Percentiles rank a stretch among this genome's conserved stretches.
Conservation (phyloP, 768 basidiomycete species). For the Suillus cothurnatus region DNA sequence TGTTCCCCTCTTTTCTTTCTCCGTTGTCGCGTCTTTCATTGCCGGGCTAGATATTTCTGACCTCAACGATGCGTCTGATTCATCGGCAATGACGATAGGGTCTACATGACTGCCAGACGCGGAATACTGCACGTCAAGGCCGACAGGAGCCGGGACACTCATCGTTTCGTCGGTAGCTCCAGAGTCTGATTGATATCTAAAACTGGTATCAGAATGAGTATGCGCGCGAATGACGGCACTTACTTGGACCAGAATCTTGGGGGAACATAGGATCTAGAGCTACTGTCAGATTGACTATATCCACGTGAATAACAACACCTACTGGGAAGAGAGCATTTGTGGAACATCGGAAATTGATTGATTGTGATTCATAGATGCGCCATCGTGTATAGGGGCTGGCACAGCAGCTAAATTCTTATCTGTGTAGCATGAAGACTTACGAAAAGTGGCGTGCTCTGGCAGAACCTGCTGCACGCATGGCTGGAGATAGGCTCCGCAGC, state of each 20-base stretch:
- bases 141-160: background rate
- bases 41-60: background rate
- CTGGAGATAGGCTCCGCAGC: background rate
- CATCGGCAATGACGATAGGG: background rate
- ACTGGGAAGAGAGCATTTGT: background rate
- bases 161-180: background rate
- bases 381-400: background rate
- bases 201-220: background rate
- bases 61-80: background rate
- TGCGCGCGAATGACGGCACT: background rate
- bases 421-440: background rate
- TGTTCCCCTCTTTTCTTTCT: background rate
- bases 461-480: background rate
- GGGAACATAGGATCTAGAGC: background rate
- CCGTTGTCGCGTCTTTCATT: too few relatives aligned
- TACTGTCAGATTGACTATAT: background rate
- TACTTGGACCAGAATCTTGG: background rate
- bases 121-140: background rate
- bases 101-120: background rate
- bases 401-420: background rate
- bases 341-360: background rate
- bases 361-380: background rate
- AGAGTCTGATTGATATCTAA: background rate
- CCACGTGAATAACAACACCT: background rate
- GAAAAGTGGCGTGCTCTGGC: background rate